Base-by-base conservation (phyloP, 1,284 basidiomycete genomes). In the Wolfiporia cocos region DNA sequence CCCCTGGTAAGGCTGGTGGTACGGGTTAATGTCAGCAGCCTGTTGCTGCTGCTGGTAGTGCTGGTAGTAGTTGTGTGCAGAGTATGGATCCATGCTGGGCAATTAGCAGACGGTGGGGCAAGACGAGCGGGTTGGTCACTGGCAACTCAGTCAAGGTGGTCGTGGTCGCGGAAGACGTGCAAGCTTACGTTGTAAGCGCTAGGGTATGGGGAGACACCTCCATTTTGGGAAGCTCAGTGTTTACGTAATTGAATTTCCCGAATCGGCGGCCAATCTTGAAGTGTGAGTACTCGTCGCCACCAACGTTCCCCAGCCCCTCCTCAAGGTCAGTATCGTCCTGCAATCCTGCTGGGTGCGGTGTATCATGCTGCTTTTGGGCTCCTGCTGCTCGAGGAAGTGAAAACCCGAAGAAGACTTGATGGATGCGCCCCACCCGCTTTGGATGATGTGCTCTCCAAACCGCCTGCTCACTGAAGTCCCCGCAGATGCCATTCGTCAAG, bases 401-500 rank as follows among this genome's bases (percentile, higher is more conserved):
- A n/a, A n/a, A n/a, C n/a, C n/a, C n/a, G 3, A 21, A 17, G 24
- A 37, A 46, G 48, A 22, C 19, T 35, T 30, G 54, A 49, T 61
- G 61, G 62, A 64, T 64, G 55, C 40, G 26, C 22, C 5, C n/a
- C 32, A 34, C 29, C 35, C 32, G 23, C 15, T 46, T 35, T 55
- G 65, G 71, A 73, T 74, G 62, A 56, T 53, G 53, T 42, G 10
- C 24, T 18, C 23, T 14, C 9, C 24, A 30, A 24, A n/a, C 15
- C 29, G 18, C 38, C 37, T 23, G 35, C 50, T 56, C 20, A 57
- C 29, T 43, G 20, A n/a, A 34, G 40, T 19, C 17, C 18, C 32
- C 36, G 21, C 49, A 88, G 84, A 88, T 89, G 87, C 87, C 88
- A 46, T 89, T 92, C 73, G 81, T 91, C 69, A 90, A 92, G 70